These are phyloP conservation scores for Tardiomyces digboiensis DNA, from an alignment of 1,139 yeast species.

Conservation along the genomic window DNA sequence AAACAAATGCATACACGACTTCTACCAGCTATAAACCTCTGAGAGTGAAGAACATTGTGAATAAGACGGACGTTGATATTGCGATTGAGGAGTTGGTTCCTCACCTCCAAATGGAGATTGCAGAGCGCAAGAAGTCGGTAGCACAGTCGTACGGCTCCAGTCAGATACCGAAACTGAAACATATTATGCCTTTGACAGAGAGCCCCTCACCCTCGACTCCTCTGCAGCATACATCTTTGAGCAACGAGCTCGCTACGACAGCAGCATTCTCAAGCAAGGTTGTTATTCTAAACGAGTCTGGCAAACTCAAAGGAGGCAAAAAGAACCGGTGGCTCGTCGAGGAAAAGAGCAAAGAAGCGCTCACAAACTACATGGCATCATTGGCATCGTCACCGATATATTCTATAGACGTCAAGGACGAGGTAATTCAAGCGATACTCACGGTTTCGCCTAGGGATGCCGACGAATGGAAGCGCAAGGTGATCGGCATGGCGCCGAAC, in stretches of 20 bases:
- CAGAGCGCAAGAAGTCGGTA: conserved; percentile 12
- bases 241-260: not conserved
- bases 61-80: conserved; percentile 58
- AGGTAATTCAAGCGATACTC: conserved; percentile 71
- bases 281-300: conserved; percentile 38
- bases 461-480: conserved; percentile 83
- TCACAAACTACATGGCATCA: conserved; percentile 43
- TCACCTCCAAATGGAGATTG: conserved; percentile 37
- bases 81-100: conserved; percentile 54
- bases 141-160: not conserved
- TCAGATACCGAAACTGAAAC: not conserved
- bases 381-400: conserved; percentile 61
- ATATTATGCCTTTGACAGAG: not conserved
- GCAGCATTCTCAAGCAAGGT: conserved; percentile 8
- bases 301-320: conserved; percentile 52
- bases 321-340: conserved; percentile 77
- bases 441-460: conserved; percentile 65
- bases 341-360: conserved; percentile 57
- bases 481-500: conserved; percentile 60
- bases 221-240: not conserved
- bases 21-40: conserved; percentile 56
- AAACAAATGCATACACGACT: conserved; percentile 32
- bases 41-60: conserved; percentile 52
- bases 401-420: conserved; percentile 71
- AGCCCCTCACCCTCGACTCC: not conserved